These are phyloP conservation scores for Ophiostoma ulmi DNA, from an alignment of 2,329 filamentous ascomycete genomes.

Conservation along the genomic window DNA sequence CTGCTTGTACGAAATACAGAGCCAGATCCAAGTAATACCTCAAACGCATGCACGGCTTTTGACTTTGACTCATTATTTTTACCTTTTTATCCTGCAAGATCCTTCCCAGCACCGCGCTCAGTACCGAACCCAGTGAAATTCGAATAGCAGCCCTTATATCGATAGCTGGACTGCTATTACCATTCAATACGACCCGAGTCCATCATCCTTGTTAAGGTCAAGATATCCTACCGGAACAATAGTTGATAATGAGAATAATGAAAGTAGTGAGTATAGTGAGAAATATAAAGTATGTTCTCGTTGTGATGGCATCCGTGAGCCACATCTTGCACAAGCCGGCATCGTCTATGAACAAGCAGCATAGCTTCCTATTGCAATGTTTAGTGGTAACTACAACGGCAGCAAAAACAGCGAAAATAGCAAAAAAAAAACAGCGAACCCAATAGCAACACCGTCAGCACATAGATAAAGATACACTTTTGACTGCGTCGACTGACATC, in stretches of 20 bases:
- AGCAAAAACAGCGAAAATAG: background rate
- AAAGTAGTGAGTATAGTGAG: too few relatives aligned
- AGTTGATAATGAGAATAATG: too few relatives aligned
- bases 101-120: background rate
- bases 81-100: background rate
- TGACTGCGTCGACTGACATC: background rate
- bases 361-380: background rate
- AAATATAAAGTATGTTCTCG: too few relatives aligned
- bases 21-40: background rate
- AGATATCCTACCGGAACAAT: background rate
- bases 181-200: background rate
- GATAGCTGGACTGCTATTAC: background rate
- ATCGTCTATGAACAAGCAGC: background rate
- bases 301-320: too few relatives aligned
- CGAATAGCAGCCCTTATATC: background rate
- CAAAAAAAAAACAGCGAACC: background rate
- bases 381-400: background rate
- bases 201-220: background rate
- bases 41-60: background rate
- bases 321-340: too few relatives aligned
- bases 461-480: background rate
- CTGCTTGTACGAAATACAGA: background rate
- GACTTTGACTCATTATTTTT: background rate
- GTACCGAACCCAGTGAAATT: background rate
- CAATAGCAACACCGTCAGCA: too few relatives aligned